Percentiles rank a stretch among this genome's conserved stretches.
These are phyloP conservation scores for Desmodesmus armatus DNA, from an alignment of 139 green algal species.

Conservation along the genomic window DNA sequence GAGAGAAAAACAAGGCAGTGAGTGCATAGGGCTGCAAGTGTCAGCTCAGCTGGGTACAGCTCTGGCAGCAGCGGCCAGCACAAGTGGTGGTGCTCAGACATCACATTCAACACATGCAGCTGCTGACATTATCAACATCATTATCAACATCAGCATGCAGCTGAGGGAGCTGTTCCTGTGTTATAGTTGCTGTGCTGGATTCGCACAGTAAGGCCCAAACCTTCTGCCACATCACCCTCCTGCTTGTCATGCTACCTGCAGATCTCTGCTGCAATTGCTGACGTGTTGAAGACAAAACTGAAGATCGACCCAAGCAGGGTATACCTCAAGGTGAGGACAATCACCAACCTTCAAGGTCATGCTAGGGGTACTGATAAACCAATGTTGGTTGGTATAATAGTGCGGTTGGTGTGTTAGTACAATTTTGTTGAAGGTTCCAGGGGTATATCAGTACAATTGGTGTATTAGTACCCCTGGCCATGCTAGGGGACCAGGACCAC, in stretches of 20 bases:
- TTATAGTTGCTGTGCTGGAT: not conserved
- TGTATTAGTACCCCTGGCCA: too few relatives aligned
- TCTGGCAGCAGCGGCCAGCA: not conserved
- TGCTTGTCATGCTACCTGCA: conserved; percentile 10
- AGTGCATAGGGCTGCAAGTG: not conserved
- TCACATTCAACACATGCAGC: too few relatives aligned
- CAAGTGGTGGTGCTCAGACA: too few relatives aligned
- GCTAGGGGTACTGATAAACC: too few relatives aligned
- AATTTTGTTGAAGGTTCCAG: too few relatives aligned
- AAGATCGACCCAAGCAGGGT: conserved; percentile 53
- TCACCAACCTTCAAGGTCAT: too few relatives aligned
- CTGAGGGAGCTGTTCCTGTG: not conserved
- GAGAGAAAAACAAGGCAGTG: conserved; percentile 65
- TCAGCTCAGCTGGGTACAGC: too few relatives aligned
- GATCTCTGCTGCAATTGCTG: conserved; percentile 56
- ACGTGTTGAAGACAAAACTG: conserved; percentile 61
- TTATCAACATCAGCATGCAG: not conserved
- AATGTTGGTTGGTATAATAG: too few relatives aligned
- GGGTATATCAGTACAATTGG: too few relatives aligned
- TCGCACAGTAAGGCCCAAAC: not conserved
- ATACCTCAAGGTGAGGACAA: conserved; percentile 62
- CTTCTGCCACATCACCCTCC: not conserved
- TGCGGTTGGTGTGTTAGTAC: too few relatives aligned
- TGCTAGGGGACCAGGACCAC: not conserved
- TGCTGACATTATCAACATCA: too few relatives aligned